Conservation (phyloP, 306 rosid species). For the Inga oerstediana region DNA sequence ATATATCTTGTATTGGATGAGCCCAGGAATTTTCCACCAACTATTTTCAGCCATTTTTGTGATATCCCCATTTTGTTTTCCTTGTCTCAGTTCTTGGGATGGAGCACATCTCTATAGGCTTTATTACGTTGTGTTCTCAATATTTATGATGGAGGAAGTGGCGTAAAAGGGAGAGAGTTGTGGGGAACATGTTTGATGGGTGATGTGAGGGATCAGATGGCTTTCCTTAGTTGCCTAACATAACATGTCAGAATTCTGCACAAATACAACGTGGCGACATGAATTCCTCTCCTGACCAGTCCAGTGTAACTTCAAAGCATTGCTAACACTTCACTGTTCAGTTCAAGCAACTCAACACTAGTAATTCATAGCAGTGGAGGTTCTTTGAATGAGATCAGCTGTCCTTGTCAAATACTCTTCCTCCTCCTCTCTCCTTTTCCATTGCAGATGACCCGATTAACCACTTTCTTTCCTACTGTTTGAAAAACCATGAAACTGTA, state of each 20-base stretch:
- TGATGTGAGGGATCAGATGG: neutral
- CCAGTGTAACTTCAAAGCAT: constrained; percentile 24
- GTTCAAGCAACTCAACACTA: neutral
- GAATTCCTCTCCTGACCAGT: constrained; percentile 25
- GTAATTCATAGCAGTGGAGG: neutral
- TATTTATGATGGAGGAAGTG: constrained; percentile 37
- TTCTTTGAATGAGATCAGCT: neutral
- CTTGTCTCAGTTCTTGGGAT: neutral
- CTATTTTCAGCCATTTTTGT: neutral
- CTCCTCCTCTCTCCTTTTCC: too few relatives aligned
- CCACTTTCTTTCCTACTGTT: too few relatives aligned
- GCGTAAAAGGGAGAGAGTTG: constrained; percentile 55
- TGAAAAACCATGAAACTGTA: too few relatives aligned
- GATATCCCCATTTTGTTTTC: neutral
- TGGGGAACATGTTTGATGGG: constrained; percentile 52
- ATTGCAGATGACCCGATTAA: too few relatives aligned
- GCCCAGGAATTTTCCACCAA: neutral
- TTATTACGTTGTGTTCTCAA: neutral
- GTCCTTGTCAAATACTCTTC: too few relatives aligned
- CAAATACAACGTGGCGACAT: constrained; percentile 35
- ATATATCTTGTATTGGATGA: neutral
- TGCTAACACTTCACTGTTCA: neutral
- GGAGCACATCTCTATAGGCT: neutral
- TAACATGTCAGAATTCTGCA: constrained; percentile 15
- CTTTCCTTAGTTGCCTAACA: neutral